phyloP scores from a whole-genome alignment of 441 rosid genomes.

The Mallotus repandus region DNA sequence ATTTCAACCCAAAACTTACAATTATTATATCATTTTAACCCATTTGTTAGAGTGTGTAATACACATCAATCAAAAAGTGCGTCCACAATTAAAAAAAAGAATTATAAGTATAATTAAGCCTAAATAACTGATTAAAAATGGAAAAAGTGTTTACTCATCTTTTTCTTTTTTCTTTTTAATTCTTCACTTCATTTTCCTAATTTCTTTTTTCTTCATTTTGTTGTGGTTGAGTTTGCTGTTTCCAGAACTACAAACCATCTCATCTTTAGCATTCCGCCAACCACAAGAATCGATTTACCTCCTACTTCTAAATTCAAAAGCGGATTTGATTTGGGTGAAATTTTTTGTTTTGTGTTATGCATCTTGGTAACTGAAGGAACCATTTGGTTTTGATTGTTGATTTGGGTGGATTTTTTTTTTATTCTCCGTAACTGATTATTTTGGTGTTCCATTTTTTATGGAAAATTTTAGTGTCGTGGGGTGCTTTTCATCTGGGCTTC shows the following conservation, averaged over 20 bases:
- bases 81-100: too few relatives aligned
- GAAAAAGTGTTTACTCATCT: constrained; percentile 33
- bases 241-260: constrained; percentile 41
- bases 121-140: too few relatives aligned
- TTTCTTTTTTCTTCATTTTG: background rate
- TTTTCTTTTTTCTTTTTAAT: background rate
- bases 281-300: constrained; percentile 42
- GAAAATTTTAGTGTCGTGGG: constrained; percentile 59
- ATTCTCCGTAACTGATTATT: background rate
- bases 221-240: background rate
- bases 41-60: too few relatives aligned
- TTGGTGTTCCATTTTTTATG: background rate
- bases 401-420: too few relatives aligned
- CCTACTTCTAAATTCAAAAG: constrained; percentile 18
- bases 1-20: too few relatives aligned
- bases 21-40: too few relatives aligned
- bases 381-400: too few relatives aligned
- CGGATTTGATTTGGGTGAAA: too few relatives aligned
- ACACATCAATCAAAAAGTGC: too few relatives aligned
- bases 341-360: too few relatives aligned
- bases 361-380: too few relatives aligned
- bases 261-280: constrained; percentile 39
- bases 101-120: too few relatives aligned
- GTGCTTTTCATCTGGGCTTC: constrained; percentile 71
- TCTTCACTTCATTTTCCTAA: background rate